These are phyloP conservation scores for Neonectria magnoliae DNA, from an alignment of 2,329 filamentous ascomycete species.

Conservation along the genomic window DNA sequence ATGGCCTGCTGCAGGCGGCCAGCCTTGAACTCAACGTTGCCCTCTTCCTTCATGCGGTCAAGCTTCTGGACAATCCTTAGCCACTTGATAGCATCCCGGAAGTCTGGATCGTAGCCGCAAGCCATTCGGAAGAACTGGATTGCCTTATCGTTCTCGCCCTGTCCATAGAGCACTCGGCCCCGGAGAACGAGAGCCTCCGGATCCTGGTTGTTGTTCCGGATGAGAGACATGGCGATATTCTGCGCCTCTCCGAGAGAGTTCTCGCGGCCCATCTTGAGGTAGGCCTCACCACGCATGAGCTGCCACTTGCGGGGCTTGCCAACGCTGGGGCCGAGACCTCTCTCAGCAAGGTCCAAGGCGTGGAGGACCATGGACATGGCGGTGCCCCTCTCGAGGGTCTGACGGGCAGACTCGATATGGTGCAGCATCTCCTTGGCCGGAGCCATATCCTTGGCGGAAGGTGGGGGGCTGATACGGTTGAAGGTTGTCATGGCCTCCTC, in stretches of 20 bases:
- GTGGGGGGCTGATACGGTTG: slow-evolving; percentile 79
- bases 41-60: slow-evolving; percentile 92
- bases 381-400: slow-evolving; percentile 77
- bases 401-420: slow-evolving; percentile 82
- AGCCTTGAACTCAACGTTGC: slow-evolving; percentile 89
- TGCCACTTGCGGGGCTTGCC: slow-evolving; percentile 91
- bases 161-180: slow-evolving; percentile 86
- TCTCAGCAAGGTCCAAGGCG: slow-evolving; percentile 90
- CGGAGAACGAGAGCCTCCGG: slow-evolving; percentile 92
- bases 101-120: slow-evolving; percentile 90
- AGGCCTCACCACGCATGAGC: slow-evolving; percentile 89
- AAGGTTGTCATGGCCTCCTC: slow-evolving; percentile 88
- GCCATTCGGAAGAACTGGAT: slow-evolving; percentile 92
- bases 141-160: slow-evolving; percentile 95
- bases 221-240: slow-evolving; percentile 87
- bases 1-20: slow-evolving; percentile 83
- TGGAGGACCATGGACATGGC: slow-evolving; percentile 92
- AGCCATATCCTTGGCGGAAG: slow-evolving; percentile 85
- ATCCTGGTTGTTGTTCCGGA: slow-evolving; percentile 88
- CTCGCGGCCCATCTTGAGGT: slow-evolving; percentile 89
- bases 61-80: slow-evolving; percentile 91
- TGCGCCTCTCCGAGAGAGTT: slow-evolving; percentile 93
- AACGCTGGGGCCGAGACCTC: slow-evolving; percentile 78
- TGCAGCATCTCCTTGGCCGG: slow-evolving; percentile 86
- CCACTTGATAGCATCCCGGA: slow-evolving; percentile 87